Base-by-base conservation (phyloP, 2,329 filamentous ascomycete species). In the Colletotrichum tofieldiae region DNA sequence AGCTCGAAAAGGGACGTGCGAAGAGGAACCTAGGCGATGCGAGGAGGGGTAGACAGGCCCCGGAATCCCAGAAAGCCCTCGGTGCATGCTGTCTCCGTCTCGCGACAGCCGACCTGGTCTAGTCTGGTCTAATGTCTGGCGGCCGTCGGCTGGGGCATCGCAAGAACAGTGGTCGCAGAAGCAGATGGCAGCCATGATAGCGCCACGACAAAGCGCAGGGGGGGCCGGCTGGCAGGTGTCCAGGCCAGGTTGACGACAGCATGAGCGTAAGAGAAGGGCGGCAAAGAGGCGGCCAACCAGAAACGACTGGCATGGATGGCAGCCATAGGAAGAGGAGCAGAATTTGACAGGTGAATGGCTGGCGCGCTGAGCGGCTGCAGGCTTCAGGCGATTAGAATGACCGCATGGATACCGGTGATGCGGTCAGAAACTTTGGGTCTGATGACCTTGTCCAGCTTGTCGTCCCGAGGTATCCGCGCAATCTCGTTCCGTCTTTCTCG, bases 371-470 rank as follows among this genome's bases (percentile, higher is more conserved):
- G 26, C 20, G 59, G 59, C 65, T 70, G 71, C 67, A 73, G 55
- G 55, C 71, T 71, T 73, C 71, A 73, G 67, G 67, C 61, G 62
- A 71, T 67, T 26, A 56, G 61, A 65, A 71, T 62, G 61, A 67
- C 47, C 41, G 56, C 70, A 72, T 70, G 70, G 70, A n/a, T 59
- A 45, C 26, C 39, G 16, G 60, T 70, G 49, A 72, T 65, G 66
- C 60, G 60, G 70, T 61, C 70, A 72, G 70, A 70, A 72, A 70
- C 65, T 61, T 65, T 72, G 67, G 71, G 71, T 73, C 71, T 71
- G 67, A 62, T 73, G 71, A 73, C 71, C 67, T 55, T 67, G 67
- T 73, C 67, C 64, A 66, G 47, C 65, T 61, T 55, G 56, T 67
- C 52, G 35, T 73, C 47, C 71, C 71, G 71, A 73, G 55, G 71